Evolutionary conservation across 139 green algal genomes (phyloP).

Genomic region (Closterium sp.): DNA sequence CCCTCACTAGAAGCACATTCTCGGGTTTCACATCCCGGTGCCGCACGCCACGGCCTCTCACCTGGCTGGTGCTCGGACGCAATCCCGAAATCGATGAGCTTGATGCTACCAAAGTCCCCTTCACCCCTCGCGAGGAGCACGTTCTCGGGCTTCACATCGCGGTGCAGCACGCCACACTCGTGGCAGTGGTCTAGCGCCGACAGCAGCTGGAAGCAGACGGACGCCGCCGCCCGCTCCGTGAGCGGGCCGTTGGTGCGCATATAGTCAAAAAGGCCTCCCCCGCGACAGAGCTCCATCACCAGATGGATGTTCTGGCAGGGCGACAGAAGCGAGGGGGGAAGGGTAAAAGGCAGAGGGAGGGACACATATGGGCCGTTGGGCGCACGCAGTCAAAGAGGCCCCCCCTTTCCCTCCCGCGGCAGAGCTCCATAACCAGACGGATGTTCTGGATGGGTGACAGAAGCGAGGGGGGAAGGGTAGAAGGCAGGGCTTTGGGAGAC

Average conservation of each 20-base stretch:
- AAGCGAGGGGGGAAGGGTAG: no score
- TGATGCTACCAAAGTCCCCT: conserved; percentile 65
- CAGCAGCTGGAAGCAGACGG: neutral
- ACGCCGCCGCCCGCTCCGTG: neutral
- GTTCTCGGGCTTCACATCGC: conserved; percentile 87
- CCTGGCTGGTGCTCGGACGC: neutral
- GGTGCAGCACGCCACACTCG: conserved; percentile 89
- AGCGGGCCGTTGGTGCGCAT: neutral
- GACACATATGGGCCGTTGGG: no score
- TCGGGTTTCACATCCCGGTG: no score
- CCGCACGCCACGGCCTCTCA: no score
- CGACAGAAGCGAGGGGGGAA: neutral
- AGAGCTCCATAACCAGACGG: no score
- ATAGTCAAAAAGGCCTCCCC: neutral
- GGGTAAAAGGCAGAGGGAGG: neutral
- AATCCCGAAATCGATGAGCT: conserved; percentile 67
- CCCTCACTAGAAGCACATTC: no score
- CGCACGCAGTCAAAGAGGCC: no score
- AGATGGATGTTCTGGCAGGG: neutral
- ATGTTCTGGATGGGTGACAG: no score
- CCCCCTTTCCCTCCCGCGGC: no score
- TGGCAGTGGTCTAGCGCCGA: conserved; percentile 65
- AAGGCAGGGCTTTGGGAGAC: no score
- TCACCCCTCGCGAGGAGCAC: conserved; percentile 85
- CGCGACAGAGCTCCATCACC: neutral